Evolutionary conservation across 768 basidiomycete genomes (phyloP), one percentile per base, ranked within the genome.

Genomic region (Harrya chromipes): DNA sequence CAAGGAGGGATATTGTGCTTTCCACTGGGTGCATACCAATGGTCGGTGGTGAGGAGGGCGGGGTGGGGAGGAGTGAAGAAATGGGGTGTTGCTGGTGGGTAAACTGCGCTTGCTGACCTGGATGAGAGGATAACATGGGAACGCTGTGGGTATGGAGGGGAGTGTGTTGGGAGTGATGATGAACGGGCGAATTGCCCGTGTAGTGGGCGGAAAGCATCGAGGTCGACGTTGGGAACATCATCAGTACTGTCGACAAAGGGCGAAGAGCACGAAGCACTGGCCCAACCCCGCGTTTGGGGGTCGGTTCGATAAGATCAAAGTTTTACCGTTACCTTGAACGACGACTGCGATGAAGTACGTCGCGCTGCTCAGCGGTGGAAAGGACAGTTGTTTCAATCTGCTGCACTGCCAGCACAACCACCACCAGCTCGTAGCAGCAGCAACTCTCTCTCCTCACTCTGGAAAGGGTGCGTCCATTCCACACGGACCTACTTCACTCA

Each of bases 321-420:
- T n/a, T n/a, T n/a, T n/a, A n/a, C n/a, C n/a, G n/a, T n/a, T n/a
- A n/a, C n/a, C n/a, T n/a, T n/a, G n/a, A n/a, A 38, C 17, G 38
- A 39, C 40, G n/a, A 6, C 35, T 13, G 56, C 50, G 41, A 94
- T 95, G 92, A 92, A 93, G 72, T 91, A 92, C 67, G 82, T 98
- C 63, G 95, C 87, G 2, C 73, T 99, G 50, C 83, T 99, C 54
- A 97, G 94, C 50, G 97, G 97, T 34, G 97, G 97, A 26, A 99
- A 99, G 70, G 97, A 99, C 71, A 92, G 89, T 67, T 94, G 92
- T 75, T 98, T 85, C 78, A 97, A 95, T 62, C 81, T 98, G 37
- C 69, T 92, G 11, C 94, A 98, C 70, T 95, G 93, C 64, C 71
- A 80, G 41, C 75, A 78, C 51, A 91, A 97, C 62, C 86, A 90